phyloP scores from a whole-genome alignment of 179 eudicot genomes.

The Vitellaria paradoxa region DNA sequence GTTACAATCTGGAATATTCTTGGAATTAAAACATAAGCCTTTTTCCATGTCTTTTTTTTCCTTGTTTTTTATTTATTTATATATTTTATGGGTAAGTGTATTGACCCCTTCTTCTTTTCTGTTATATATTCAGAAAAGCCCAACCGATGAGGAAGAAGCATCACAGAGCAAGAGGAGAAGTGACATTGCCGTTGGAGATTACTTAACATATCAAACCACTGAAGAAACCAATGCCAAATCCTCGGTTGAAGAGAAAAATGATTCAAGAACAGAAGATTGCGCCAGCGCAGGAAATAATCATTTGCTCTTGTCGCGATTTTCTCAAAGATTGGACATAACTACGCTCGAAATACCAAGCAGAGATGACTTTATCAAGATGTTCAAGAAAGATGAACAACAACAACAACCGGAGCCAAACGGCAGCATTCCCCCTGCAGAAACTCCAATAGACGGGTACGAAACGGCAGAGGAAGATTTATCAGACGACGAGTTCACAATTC shows the following conservation, averaged over 20 bases:
- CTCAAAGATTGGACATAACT: conserved; percentile 30
- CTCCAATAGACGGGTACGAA: conserved; percentile 49
- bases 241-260: conserved; percentile 16
- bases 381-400: conserved; percentile 38
- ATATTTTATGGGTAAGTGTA: no score
- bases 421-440: conserved; percentile 7
- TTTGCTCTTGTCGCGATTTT: conserved; percentile 31
- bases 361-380: conserved; percentile 31
- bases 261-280: conserved; percentile 16
- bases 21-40: neutral
- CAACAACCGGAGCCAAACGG: conserved; percentile 22
- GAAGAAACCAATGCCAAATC: conserved; percentile 14
- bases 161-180: conserved; percentile 5
- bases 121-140: conserved; percentile 35
- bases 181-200: conserved; percentile 17
- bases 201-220: conserved; percentile 11
- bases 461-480: conserved; percentile 68
- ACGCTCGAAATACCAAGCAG: conserved; percentile 44
- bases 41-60: neutral
- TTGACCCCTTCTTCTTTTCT: neutral
- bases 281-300: conserved; percentile 23
- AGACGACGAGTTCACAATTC: conserved; percentile 51
- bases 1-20: neutral
- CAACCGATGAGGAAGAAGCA: conserved; percentile 54
- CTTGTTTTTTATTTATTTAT: no score